phyloP scores from a whole-genome alignment of 2,329 filamentous ascomycete species.

The Monosporascus sp. region DNA sequence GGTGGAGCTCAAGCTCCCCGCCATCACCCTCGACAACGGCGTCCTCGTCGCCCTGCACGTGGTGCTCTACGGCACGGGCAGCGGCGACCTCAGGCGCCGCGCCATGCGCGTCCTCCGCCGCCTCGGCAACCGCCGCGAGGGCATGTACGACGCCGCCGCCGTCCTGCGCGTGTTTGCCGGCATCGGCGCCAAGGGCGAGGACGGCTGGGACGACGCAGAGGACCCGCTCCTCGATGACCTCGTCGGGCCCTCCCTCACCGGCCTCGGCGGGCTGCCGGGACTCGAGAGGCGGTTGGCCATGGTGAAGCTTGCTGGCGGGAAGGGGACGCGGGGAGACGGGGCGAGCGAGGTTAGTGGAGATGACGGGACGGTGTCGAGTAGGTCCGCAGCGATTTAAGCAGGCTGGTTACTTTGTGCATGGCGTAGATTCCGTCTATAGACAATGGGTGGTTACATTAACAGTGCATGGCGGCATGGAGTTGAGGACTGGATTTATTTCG shows the following conservation, averaged over 20 bases:
- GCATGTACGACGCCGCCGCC: conserved; percentile 1
- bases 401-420: too few relatives aligned
- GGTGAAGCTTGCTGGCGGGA: too few relatives aligned
- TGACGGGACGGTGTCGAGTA: too few relatives aligned
- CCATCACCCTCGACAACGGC: conserved; percentile 3
- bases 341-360: too few relatives aligned
- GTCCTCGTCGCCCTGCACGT: conserved; percentile 1
- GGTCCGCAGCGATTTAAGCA: too few relatives aligned
- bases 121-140: conserved; percentile 1
- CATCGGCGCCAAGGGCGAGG: not conserved
- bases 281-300: not conserved
- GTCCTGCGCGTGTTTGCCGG: not conserved
- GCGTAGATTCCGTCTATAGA: too few relatives aligned
- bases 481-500: too few relatives aligned
- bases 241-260: not conserved
- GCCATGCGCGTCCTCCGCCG: conserved; percentile 1
- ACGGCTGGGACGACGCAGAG: not conserved
- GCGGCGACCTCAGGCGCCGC: not conserved
- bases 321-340: too few relatives aligned
- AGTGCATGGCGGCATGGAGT: too few relatives aligned
- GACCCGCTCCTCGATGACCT: conserved; percentile 1
- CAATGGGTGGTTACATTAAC: too few relatives aligned
- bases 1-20: not conserved
- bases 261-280: not conserved
- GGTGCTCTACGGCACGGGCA: not conserved